Percentiles rank a stretch among this genome's conserved stretches.
phyloP scores from a whole-genome alignment of 352 stramenopile genomes.

The Globisporangium radiosum region DNA sequence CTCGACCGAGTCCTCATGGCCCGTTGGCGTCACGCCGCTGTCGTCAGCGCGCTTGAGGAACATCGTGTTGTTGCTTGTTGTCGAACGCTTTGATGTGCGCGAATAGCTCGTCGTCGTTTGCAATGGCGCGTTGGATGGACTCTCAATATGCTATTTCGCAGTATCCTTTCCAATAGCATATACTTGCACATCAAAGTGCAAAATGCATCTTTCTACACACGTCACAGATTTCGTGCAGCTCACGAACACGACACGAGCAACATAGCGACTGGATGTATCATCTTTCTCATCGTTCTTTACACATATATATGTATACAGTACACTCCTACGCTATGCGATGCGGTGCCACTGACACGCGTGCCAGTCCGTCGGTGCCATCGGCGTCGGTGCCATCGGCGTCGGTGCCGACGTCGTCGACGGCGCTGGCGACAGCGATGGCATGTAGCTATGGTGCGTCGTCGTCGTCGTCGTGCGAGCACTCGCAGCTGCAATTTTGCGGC shows the following conservation, averaged over 20 bases:
- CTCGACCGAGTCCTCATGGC: conserved; percentile 60
- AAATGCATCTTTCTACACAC: neutral
- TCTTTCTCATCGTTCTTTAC: too few species aligned
- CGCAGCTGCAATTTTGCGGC: neutral
- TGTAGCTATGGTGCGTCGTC: conserved; percentile 2
- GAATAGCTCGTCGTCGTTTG: too few species aligned
- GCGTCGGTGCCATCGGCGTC: conserved; percentile 4
- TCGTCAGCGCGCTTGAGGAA: conserved; percentile 49
- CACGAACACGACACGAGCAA: neutral
- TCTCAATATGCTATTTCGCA: neutral
- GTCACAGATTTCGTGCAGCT: neutral
- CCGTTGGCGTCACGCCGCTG: conserved; percentile 40
- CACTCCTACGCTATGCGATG: neutral
- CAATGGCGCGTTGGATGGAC: too few species aligned
- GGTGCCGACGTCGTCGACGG: conserved; percentile 4
- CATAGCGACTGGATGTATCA: too few species aligned
- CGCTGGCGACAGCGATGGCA: conserved; percentile 21
- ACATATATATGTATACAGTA: neutral
- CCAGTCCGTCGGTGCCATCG: conserved; percentile 27
- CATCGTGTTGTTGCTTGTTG: conserved; percentile 6
- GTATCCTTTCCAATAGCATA: neutral
- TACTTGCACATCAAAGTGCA: neutral
- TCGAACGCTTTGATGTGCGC: neutral
- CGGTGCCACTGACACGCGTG: conserved; percentile 12
- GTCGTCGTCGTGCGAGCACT: too few species aligned